phyloP scores from a whole-genome alignment of 306 rosid species.

The Pyrus betulifolia region DNA sequence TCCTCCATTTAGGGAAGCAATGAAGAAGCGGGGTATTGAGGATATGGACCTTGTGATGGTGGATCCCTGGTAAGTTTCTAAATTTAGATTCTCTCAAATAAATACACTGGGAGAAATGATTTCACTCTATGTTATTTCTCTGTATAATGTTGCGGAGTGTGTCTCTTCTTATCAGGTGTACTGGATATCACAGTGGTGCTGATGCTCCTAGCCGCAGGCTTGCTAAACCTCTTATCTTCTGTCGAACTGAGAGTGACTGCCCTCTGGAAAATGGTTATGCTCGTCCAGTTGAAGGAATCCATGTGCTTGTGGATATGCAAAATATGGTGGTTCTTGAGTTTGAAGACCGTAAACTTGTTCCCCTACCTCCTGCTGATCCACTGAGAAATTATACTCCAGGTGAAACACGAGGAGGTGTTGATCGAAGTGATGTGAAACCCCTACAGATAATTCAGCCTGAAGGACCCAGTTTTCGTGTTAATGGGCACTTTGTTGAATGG shows the following conservation, averaged over 20 bases:
- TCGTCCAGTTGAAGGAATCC: conserved; percentile 83
- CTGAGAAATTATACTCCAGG: conserved; percentile 67
- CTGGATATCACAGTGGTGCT: conserved; percentile 68
- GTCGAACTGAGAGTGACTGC: conserved; percentile 83
- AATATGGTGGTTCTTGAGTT: conserved; percentile 74
- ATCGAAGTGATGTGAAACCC: conserved; percentile 74
- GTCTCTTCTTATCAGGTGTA: conserved; percentile 44
- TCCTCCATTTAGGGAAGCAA: conserved; percentile 69
- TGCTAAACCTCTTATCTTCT: conserved; percentile 72
- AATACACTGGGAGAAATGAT: not conserved
- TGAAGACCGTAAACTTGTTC: conserved; percentile 71
- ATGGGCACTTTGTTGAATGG: conserved; percentile 69
- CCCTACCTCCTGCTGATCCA: conserved; percentile 79
- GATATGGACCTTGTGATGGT: conserved; percentile 90
- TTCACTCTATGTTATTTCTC: not conserved
- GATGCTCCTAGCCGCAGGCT: conserved; percentile 86
- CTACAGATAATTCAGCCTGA: conserved; percentile 69
- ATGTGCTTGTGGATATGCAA: conserved; percentile 78
- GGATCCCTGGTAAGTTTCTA: conserved; percentile 59
- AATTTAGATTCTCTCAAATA: not conserved
- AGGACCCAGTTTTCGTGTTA: conserved; percentile 79
- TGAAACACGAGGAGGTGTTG: conserved; percentile 77
- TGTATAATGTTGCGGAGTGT: not conserved
- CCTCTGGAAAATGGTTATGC: conserved; percentile 88
- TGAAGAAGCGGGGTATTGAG: conserved; percentile 84